These are phyloP conservation scores for Epicoccum nigrum DNA, from an alignment of 2,329 filamentous ascomycete species.

Conservation along the genomic window DNA sequence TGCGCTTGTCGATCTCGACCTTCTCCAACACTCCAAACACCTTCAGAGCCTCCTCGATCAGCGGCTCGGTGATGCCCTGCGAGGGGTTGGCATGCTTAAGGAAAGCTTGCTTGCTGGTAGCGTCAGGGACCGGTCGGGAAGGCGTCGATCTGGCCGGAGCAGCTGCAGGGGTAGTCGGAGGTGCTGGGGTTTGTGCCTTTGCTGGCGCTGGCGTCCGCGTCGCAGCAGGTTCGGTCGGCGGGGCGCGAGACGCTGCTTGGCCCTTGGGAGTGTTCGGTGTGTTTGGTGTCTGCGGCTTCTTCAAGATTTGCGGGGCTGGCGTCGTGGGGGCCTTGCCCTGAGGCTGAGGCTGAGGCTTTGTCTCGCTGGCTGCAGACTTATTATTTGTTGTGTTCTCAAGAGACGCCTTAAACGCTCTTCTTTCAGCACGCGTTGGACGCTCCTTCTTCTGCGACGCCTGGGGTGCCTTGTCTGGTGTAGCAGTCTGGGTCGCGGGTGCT, in stretches of 20 bases:
- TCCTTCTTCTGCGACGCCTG: slow-evolving; percentile 47
- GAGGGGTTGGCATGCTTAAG: slow-evolving; percentile 73
- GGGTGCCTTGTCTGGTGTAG: slow-evolving; percentile 33
- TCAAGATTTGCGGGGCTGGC: slow-evolving; percentile 46
- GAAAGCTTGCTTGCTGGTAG: slow-evolving; percentile 60
- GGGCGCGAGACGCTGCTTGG: slow-evolving; percentile 35
- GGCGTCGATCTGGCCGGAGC: slow-evolving; percentile 18
- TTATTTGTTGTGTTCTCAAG: slow-evolving; percentile 42
- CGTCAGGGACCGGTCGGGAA: slow-evolving; percentile 31
- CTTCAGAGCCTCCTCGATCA: slow-evolving; percentile 76
- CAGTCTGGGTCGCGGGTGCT: slow-evolving; percentile 18
- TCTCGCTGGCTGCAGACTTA: slow-evolving; percentile 28
- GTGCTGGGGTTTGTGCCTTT: slow-evolving; percentile 23
- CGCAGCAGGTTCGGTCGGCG: slow-evolving; percentile 39
- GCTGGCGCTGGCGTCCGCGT: slow-evolving; percentile 24
- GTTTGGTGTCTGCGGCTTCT: slow-evolving; percentile 44
- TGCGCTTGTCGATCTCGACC: slow-evolving; percentile 92
- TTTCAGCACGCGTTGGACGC: slow-evolving; percentile 46
- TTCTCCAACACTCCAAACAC: slow-evolving; percentile 75
- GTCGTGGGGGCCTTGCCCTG: slow-evolving; percentile 30
- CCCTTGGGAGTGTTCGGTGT: slow-evolving; percentile 37
- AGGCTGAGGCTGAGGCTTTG: slow-evolving; percentile 32
- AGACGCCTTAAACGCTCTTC: slow-evolving; percentile 47
- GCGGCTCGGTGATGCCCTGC: slow-evolving; percentile 85
- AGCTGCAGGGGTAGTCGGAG: slow-evolving; percentile 24